These are phyloP conservation scores for Medicago lupulina DNA, from an alignment of 306 rosid genomes.

Conservation along the genomic window DNA sequence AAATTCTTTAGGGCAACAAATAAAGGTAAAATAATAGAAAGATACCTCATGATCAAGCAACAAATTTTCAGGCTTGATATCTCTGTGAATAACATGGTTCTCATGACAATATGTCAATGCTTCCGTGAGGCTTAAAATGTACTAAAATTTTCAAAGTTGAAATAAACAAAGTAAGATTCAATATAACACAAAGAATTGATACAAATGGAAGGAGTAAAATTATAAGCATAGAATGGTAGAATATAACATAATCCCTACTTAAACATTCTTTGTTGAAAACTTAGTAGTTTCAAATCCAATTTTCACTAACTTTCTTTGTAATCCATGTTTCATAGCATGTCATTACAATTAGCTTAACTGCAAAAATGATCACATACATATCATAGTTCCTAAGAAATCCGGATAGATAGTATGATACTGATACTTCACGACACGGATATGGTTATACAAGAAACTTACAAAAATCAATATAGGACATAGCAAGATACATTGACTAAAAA, in stretches of 20 bases:
- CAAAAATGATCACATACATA: neutral
- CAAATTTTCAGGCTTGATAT: conserved; percentile 93
- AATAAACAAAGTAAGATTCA: conserved; percentile 2
- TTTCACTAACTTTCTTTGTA: conserved; percentile 17
- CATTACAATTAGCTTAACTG: neutral
- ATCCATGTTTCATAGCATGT: neutral
- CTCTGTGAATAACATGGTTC: conserved; percentile 92
- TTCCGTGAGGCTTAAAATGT: conserved; percentile 77
- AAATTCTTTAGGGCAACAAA: neutral
- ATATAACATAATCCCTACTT: neutral
- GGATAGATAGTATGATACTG: neutral
- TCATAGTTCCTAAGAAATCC: neutral
- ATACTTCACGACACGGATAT: too few relatives aligned
- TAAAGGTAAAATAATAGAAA: neutral
- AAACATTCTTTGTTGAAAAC: neutral
- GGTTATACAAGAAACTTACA: too few relatives aligned
- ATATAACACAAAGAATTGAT: neutral
- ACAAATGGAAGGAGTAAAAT: neutral
- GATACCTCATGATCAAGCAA: conserved; percentile 84
- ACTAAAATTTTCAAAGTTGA: conserved; percentile 52
- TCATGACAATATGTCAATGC: conserved; percentile 91
- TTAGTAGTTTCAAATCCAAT: neutral
- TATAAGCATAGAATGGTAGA: neutral
- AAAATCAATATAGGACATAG: too few relatives aligned
- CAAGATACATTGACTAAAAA: too few relatives aligned